A percentile compares a stretch with the other conserved stretches of the same genome.
phyloP scores from a whole-genome alignment of 192 early-diverging fungal genomes.

The Coemansia sp. region DNA sequence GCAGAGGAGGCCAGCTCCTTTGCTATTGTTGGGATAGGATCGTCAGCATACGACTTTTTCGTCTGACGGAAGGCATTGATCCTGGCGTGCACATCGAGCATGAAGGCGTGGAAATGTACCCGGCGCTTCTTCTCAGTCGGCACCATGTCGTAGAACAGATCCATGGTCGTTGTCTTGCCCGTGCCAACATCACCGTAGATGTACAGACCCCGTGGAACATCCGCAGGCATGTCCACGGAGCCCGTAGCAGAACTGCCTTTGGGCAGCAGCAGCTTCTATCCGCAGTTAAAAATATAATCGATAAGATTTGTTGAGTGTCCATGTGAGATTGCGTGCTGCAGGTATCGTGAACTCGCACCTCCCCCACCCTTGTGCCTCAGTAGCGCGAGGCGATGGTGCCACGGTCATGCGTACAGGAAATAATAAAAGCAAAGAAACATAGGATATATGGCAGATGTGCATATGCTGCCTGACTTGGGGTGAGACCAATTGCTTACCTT shows the following conservation, averaged over 20 bases:
- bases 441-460: background rate
- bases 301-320: too few relatives aligned
- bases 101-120: conserved; percentile 97
- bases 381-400: background rate
- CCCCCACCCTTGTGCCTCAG: too few relatives aligned
- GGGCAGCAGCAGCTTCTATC: conserved; percentile 16
- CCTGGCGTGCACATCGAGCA: conserved; percentile 86
- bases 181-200: conserved; percentile 77
- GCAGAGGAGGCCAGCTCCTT: conserved; percentile 75
- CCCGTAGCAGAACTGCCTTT: background rate
- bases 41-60: conserved; percentile 53
- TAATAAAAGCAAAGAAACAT: background rate
- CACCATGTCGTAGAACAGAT: conserved; percentile 86
- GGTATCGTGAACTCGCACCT: too few relatives aligned
- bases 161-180: conserved; percentile 96
- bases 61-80: conserved; percentile 59
- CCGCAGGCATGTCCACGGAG: background rate
- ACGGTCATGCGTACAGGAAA: background rate
- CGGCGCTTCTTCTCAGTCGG: conserved; percentile 71
- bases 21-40: conserved; percentile 69
- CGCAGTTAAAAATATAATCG: background rate
- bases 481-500: conserved; percentile 38
- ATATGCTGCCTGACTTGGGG: background rate
- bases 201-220: conserved; percentile 35
- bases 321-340: too few relatives aligned